Percentiles rank a stretch among this genome's conserved stretches.
Conservation (phyloP, 148 eudicot species). For the Spergularia marina region DNA sequence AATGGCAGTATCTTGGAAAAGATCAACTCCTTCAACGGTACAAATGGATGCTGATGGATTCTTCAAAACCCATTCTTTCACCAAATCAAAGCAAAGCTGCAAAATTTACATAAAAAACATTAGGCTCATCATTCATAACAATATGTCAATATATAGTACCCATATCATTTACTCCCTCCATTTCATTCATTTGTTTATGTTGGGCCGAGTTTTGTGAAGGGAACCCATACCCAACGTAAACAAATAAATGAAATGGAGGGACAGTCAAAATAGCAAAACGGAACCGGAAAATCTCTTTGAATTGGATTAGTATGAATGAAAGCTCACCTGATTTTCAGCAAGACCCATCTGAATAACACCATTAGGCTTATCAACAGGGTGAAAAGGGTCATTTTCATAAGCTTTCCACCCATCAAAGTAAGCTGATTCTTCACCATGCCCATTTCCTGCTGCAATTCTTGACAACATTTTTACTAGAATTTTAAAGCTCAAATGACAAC, state of each 20-base stretch:
- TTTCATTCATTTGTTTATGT: too few species aligned
- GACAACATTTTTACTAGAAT: constrained; percentile 31
- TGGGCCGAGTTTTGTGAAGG: too few species aligned
- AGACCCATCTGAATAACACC: constrained; percentile 63
- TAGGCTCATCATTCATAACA: not conserved
- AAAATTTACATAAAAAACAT: constrained; percentile 1
- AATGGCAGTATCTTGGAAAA: constrained; percentile 59
- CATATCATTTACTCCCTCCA: too few species aligned
- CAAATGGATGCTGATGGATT: constrained; percentile 78
- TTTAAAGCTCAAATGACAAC: constrained; percentile 16
- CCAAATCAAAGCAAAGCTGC: constrained; percentile 65
- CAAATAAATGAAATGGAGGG: too few species aligned
- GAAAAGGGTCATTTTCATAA: constrained; percentile 45
- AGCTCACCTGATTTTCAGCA: constrained; percentile 46
- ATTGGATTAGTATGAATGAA: too few species aligned
- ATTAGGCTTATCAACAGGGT: constrained; percentile 32
- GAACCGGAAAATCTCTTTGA: too few species aligned
- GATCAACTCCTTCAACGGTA: constrained; percentile 50
- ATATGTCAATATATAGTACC: too few species aligned
- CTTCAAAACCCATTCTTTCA: constrained; percentile 67
- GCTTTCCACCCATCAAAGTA: constrained; percentile 62
- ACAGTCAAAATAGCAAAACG: too few species aligned
- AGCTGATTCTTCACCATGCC: constrained; percentile 50
- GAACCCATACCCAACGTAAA: too few species aligned
- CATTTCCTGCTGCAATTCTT: constrained; percentile 38